phyloP scores from a whole-genome alignment of 2,329 filamentous ascomycete genomes.

The Cordyceps fumosorosea region DNA sequence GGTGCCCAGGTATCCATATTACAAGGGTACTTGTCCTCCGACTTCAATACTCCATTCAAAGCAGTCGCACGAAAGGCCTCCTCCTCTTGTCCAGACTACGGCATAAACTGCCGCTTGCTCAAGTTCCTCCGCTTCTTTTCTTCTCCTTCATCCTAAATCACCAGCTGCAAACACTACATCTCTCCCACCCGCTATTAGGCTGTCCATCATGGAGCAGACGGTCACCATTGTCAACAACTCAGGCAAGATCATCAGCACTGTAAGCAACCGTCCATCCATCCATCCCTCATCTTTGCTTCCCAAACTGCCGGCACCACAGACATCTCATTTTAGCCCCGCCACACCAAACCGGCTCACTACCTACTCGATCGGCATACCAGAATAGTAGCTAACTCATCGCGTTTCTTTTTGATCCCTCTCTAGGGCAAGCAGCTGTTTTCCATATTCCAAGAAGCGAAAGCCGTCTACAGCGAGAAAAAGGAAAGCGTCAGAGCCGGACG shows the following conservation, averaged over 20 bases:
- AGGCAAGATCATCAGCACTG: conserved; percentile 84
- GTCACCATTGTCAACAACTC: conserved; percentile 87
- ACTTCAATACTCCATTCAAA: too few species aligned
- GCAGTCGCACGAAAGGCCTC: too few species aligned
- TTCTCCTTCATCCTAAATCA: neutral
- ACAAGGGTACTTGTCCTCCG: neutral
- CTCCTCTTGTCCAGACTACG: too few species aligned
- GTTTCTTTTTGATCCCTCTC: neutral
- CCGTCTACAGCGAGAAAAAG: conserved; percentile 82
- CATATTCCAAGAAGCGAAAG: conserved; percentile 87
- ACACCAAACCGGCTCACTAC: neutral
- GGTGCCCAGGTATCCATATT: neutral
- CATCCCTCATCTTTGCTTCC: neutral
- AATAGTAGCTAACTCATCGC: conserved; percentile 5
- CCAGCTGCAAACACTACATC: neutral
- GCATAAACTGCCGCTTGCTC: too few species aligned
- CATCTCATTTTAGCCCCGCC: neutral
- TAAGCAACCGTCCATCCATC: conserved; percentile 37
- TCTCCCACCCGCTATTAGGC: neutral
- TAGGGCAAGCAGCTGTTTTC: conserved; percentile 85
- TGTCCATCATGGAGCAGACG: conserved; percentile 50
- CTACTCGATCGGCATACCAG: conserved; percentile 1
- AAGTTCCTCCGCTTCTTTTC: neutral
- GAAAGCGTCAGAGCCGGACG: conserved; percentile 67
- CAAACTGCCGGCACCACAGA: neutral